phyloP scores from a whole-genome alignment of 129 eudicot species.

The Arctium minus region DNA sequence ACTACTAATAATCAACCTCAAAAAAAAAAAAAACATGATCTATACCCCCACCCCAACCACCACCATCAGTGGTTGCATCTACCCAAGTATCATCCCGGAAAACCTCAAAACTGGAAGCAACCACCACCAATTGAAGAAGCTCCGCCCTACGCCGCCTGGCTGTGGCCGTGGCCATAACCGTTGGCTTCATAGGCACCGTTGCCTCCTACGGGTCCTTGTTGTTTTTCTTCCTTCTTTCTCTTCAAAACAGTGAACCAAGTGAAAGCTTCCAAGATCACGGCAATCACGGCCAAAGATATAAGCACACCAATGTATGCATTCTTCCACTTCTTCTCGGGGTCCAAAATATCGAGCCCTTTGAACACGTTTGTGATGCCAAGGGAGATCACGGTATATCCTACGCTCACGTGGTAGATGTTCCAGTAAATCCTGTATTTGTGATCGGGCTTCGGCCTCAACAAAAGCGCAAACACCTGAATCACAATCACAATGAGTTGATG shows the following conservation, averaged over 20 bases:
- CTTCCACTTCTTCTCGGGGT: constrained; percentile 81
- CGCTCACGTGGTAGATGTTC: constrained; percentile 70
- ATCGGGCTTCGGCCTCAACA: constrained; percentile 87
- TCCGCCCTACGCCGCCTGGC: constrained; percentile 27
- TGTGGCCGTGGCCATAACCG: constrained; percentile 28
- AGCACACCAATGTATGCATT: constrained; percentile 64
- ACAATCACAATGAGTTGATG: background rate
- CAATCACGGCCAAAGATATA: constrained; percentile 50
- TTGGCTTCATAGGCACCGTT: constrained; percentile 41
- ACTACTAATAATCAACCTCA: constrained; percentile 11
- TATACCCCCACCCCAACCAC: constrained; percentile 4
- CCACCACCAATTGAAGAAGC: background rate
- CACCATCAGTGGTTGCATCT: background rate
- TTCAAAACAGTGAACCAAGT: constrained; percentile 64
- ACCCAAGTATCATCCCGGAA: constrained; percentile 1
- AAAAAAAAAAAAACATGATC: background rate
- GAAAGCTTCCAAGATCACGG: constrained; percentile 57
- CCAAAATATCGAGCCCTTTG: constrained; percentile 74
- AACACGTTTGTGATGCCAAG: constrained; percentile 64
- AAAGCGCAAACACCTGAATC: constrained; percentile 62
- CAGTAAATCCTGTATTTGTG: constrained; percentile 78
- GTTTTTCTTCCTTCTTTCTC: constrained; percentile 43
- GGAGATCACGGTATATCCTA: constrained; percentile 56
- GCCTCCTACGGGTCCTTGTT: constrained; percentile 25
- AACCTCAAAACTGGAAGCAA: constrained; percentile 15